Conservation (phyloP, 352 stramenopile species). For the Pythium scleroteichum region DNA sequence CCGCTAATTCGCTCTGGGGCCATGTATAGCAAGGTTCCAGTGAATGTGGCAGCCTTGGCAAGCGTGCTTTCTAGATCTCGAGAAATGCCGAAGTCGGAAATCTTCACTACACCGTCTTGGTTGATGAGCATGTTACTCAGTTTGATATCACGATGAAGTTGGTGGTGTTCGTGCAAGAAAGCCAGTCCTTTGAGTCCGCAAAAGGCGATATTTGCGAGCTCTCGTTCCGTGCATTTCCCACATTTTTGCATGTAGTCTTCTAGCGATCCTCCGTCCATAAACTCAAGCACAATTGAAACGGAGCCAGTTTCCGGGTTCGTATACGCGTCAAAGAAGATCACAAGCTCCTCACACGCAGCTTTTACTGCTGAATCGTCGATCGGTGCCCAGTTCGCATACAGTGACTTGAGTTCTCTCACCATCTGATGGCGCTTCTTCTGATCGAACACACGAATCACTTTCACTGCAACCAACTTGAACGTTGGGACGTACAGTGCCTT, state of each 20-base stretch:
- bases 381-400: slow-evolving; percentile 80
- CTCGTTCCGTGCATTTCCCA: slow-evolving; percentile 52
- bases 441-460: slow-evolving; percentile 89
- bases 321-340: slow-evolving; percentile 93
- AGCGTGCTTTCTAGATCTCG: slow-evolving; percentile 80
- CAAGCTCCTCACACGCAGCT: slow-evolving; percentile 77
- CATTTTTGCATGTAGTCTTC: slow-evolving; percentile 68
- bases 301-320: slow-evolving; percentile 83
- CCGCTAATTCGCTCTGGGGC: slow-evolving; percentile 91
- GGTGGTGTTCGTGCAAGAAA: slow-evolving; percentile 89
- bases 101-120: slow-evolving; percentile 75
- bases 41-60: slow-evolving; percentile 89
- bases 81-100: slow-evolving; percentile 87
- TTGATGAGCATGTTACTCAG: slow-evolving; percentile 95
- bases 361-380: slow-evolving; percentile 45
- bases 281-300: slow-evolving; percentile 94
- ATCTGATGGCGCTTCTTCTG: slow-evolving; percentile 89
- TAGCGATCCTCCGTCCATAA: slow-evolving; percentile 92
- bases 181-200: slow-evolving; percentile 81
- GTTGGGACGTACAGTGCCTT: slow-evolving; percentile 89
- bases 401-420: slow-evolving; percentile 84
- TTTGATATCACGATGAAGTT: slow-evolving; percentile 95
- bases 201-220: slow-evolving; percentile 79
- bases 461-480: slow-evolving; percentile 88
- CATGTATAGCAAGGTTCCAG: slow-evolving; percentile 93